A percentile compares a stretch with the other conserved stretches of the same genome.
Conservation (phyloP, 2,329 filamentous ascomycete genomes). For the Akanthomyces uredinophilus region DNA sequence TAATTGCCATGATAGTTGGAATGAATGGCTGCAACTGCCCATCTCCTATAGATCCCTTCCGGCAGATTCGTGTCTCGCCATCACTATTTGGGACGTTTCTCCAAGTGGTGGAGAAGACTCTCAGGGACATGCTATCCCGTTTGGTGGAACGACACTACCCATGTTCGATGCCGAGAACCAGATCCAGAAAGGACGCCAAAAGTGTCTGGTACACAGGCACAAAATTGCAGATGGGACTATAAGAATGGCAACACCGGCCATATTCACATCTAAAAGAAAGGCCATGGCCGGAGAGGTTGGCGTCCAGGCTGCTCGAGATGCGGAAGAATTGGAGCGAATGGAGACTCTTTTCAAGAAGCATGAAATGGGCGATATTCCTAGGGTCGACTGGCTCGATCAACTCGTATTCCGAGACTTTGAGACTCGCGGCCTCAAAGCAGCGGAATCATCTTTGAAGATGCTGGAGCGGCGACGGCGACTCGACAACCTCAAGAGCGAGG, state of each 20-base stretch:
- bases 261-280: slow-evolving; percentile 52
- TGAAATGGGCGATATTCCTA: slow-evolving; percentile 92
- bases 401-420: slow-evolving; percentile 88
- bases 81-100: slow-evolving; percentile 93
- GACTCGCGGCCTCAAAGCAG: slow-evolving; percentile 62
- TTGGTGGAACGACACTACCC: slow-evolving; percentile 86
- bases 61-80: slow-evolving; percentile 74
- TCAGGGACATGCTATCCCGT: slow-evolving; percentile 76
- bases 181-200: slow-evolving; percentile 84
- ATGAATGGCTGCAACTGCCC: slow-evolving; percentile 90
- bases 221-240: slow-evolving; percentile 81
- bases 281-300: slow-evolving; percentile 45
- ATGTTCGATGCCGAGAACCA: slow-evolving; percentile 94
- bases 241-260: slow-evolving; percentile 68
- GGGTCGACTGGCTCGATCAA: slow-evolving; percentile 92
- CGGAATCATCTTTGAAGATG: slow-evolving; percentile 58
- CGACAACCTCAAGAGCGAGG: slow-evolving; percentile 26
- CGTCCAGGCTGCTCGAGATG: slow-evolving; percentile 59
- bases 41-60: slow-evolving; percentile 80
- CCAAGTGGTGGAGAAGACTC: slow-evolving; percentile 67
- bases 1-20: slow-evolving; percentile 59
- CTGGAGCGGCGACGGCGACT: slow-evolving; percentile 42
- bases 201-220: slow-evolving; percentile 79
- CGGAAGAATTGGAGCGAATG: slow-evolving; percentile 81
- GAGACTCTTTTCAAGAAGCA: slow-evolving; percentile 94